Conservation (phyloP, 2,329 filamentous ascomycete species). For the Rhexocercosporidium sp. region DNA sequence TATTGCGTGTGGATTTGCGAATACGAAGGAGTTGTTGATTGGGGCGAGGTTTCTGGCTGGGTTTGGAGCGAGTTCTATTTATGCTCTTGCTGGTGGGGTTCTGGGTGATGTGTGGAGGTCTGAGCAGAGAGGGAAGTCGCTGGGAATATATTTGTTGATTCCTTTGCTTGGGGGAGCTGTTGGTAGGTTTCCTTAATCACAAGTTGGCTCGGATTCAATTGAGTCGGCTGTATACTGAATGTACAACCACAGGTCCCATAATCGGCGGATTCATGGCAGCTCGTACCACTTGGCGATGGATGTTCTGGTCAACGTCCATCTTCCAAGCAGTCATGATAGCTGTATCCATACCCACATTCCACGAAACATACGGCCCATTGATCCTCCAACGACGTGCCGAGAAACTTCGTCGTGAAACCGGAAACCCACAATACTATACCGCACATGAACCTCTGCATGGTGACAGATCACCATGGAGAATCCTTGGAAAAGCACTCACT, state of each 20-base stretch:
- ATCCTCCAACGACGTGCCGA: conserved; percentile 53
- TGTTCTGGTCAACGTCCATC: conserved; percentile 55
- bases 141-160: conserved; percentile 64
- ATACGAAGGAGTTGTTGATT: conserved; percentile 58
- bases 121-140: conserved; percentile 64
- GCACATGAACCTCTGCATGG: conserved; percentile 34
- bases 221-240: no score
- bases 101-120: conserved; percentile 62
- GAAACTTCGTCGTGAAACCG: conserved; percentile 53
- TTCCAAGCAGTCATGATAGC: conserved; percentile 47
- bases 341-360: conserved; percentile 52
- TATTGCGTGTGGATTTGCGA: conserved; percentile 56
- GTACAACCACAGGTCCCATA: conserved; percentile 40
- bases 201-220: no score
- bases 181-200: no score
- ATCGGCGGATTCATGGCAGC: conserved; percentile 51
- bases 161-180: conserved; percentile 18
- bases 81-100: conserved; percentile 54
- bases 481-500: conserved; percentile 44
- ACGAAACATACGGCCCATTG: conserved; percentile 53
- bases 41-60: conserved; percentile 63
- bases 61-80: conserved; percentile 61
- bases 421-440: conserved; percentile 47
- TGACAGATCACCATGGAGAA: neutral
- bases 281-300: conserved; percentile 57